Conservation (phyloP, 2,329 filamentous ascomycete genomes). For the Aureobasidium sp. region DNA sequence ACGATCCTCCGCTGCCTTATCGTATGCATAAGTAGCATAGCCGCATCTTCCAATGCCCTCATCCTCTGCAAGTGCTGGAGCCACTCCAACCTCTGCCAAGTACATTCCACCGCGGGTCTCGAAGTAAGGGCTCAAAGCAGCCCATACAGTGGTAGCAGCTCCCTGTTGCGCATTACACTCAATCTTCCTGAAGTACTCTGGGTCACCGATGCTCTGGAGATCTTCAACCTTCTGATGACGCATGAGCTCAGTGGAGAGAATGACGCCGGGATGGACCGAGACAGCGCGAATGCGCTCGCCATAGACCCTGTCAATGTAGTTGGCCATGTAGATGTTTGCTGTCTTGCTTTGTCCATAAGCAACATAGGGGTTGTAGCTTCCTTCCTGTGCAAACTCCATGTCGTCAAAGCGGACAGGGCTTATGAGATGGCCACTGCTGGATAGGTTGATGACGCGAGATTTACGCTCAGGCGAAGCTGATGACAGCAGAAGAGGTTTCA, state of each 20-base stretch:
- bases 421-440: constrained; percentile 34
- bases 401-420: constrained; percentile 25
- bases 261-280: constrained; percentile 43
- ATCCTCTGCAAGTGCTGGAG: constrained; percentile 25
- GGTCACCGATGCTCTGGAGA: not conserved
- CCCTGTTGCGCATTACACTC: constrained; percentile 35
- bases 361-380: constrained; percentile 19
- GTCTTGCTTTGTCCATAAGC: constrained; percentile 47
- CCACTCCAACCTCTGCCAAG: constrained; percentile 36
- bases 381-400: constrained; percentile 27
- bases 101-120: constrained; percentile 44
- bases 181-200: constrained; percentile 7
- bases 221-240: constrained; percentile 6
- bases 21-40: constrained; percentile 32
- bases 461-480: constrained; percentile 34
- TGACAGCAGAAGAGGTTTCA: constrained; percentile 40
- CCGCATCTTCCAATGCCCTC: constrained; percentile 22
- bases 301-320: constrained; percentile 46
- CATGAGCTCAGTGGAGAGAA: constrained; percentile 23
- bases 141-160: constrained; percentile 44
- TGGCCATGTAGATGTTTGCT: constrained; percentile 47
- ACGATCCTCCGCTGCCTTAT: constrained; percentile 32
- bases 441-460: constrained; percentile 43
- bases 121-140: constrained; percentile 36
- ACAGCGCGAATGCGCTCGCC: constrained; percentile 38